These are phyloP conservation scores for Hymenoscyphus salicellus DNA, from an alignment of 2,329 filamentous ascomycete genomes.

Conservation along the genomic window DNA sequence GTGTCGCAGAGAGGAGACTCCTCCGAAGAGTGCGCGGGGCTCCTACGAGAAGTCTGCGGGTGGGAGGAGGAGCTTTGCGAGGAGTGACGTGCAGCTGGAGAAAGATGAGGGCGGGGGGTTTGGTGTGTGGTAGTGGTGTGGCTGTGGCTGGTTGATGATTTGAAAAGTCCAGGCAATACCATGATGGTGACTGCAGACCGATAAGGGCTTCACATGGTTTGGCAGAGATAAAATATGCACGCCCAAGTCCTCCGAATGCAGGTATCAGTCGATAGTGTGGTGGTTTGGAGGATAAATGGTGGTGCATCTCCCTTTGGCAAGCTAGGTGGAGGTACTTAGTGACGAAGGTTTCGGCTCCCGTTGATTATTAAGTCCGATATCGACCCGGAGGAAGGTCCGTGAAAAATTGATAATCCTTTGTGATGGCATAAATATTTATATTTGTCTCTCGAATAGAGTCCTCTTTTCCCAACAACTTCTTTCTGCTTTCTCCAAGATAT, in stretches of 20 bases:
- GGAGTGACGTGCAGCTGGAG: conserved; percentile 28
- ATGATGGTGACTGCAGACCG: conserved; percentile 40
- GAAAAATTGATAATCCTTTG: no score
- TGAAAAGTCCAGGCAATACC: conserved; percentile 50
- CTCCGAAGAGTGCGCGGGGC: conserved; percentile 18
- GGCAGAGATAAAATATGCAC: conserved; percentile 4
- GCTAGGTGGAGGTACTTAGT: background rate
- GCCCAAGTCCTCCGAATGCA: background rate
- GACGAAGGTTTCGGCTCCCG: background rate
- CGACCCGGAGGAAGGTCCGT: no score
- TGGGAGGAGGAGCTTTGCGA: conserved; percentile 30
- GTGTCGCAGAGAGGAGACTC: conserved; percentile 12
- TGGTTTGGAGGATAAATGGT: background rate
- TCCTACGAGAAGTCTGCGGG: background rate
- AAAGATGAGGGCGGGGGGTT: conserved; percentile 26
- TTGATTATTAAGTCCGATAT: background rate
- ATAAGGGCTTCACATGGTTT: conserved; percentile 28
- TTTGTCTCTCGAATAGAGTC: no score
- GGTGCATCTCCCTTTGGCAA: no score
- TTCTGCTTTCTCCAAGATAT: no score
- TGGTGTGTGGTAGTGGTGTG: conserved; percentile 31
- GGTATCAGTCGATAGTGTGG: no score
- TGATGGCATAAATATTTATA: no score
- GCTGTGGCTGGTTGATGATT: conserved; percentile 39
- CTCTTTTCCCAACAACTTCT: no score